Base-by-base conservation (phyloP, 345 rosid species). In the Sisymbrium altissimum region DNA sequence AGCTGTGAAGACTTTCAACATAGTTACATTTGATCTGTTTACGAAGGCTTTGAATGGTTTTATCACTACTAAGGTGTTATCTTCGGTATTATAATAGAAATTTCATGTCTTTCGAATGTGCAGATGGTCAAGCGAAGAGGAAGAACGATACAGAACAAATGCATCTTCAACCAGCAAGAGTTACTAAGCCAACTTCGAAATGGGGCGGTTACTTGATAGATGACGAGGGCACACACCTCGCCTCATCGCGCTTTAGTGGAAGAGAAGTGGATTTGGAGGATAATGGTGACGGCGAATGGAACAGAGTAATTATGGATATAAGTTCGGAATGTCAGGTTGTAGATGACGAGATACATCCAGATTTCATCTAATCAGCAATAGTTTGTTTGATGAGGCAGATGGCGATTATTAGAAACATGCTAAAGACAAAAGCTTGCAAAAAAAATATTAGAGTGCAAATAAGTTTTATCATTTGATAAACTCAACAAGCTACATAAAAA, bases 341-440 rank as follows among this genome's bases (percentile, higher is more conserved):
- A 55, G 92, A 90, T 50, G 98, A 92, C 10, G 93, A 90, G 40
- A 74, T 84, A 29, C 93, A 84, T 73, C 95, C 91, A 41, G 90
- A 90, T 72, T 93, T 87, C 72, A 50, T 73, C 73, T 87, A 73
- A 80, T n/a, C 11, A 43, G 4, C 33, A 19, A 14, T 9, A n/a
- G n/a, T 4, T 12, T 27, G 0, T 30, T 66, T 33, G 62, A 66
- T 48, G 19, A 30, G 29, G 7, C 19, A 43, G 4, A 1, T 6
- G 10, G 38, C 32, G 5, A 3, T 57, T 48, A 38, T 9, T 23
- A 46, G 5, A 6, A 12, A 19, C 7, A 6, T 39, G 33, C 3
- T 17, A 30, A 39, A 1, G 41, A 29, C 6, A 9, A 53, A 40
- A 11, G 7, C 7, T 64, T 19, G 19, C 52, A 1, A 35, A 50